These are phyloP conservation scores for Erythrophleum fordii DNA, from an alignment of 306 rosid species.

Conservation along the genomic window DNA sequence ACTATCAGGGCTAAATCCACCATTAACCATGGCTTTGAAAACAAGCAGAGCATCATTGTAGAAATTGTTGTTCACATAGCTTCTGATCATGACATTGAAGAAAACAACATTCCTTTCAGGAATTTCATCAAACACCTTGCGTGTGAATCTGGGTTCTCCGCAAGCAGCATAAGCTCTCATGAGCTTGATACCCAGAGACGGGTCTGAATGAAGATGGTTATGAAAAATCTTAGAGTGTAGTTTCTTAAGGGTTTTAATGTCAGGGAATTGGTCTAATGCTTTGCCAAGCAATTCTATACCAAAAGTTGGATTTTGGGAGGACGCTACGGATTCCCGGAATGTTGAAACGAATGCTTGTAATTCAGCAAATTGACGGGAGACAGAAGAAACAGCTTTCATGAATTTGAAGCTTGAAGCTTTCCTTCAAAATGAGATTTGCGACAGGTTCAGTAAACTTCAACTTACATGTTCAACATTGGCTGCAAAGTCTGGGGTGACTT, in stretches of 20 bases:
- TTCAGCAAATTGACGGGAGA: conserved; percentile 41
- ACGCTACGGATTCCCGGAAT: conserved; percentile 21
- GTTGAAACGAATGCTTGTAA: conserved; percentile 44
- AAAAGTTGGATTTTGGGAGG: conserved; percentile 32
- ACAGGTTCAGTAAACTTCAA: neutral
- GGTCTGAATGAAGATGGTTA: conserved; percentile 45
- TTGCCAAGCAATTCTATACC: conserved; percentile 44
- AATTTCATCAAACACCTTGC: too few species aligned
- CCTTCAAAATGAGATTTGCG: too few species aligned
- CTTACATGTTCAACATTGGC: neutral
- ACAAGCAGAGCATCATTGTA: conserved; percentile 56
- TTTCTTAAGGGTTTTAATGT: conserved; percentile 59
- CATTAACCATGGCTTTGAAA: conserved; percentile 51
- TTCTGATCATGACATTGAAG: conserved; percentile 77
- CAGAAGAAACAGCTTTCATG: conserved; percentile 50
- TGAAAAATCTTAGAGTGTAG: conserved; percentile 57
- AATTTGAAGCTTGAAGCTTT: conserved; percentile 10
- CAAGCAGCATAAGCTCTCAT: conserved; percentile 65
- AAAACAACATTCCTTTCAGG: conserved; percentile 54
- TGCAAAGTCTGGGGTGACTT: neutral
- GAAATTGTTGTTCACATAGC: conserved; percentile 63
- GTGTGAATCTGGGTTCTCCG: conserved; percentile 45
- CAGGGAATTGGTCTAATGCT: conserved; percentile 56
- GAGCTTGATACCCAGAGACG: conserved; percentile 67
- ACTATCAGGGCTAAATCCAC: conserved; percentile 61